Conservation (phyloP, 306 rosid species). For the Aeschynomene evenia region DNA sequence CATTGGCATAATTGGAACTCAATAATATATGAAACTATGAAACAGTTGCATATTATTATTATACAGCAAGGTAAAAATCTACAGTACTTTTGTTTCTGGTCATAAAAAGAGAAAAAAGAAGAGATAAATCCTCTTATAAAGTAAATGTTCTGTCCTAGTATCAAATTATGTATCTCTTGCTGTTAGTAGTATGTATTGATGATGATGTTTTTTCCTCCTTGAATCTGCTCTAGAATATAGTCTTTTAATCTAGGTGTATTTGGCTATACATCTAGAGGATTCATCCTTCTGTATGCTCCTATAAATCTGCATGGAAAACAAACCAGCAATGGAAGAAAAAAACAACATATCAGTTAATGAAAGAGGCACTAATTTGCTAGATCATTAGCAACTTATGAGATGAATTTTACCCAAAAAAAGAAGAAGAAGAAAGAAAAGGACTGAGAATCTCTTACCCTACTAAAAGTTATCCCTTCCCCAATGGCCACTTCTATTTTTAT, state of each 20-base stretch:
- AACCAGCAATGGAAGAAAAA: constrained; percentile 2
- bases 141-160: constrained; percentile 50
- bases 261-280: constrained; percentile 65
- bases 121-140: constrained; percentile 35
- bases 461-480: constrained; percentile 43
- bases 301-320: constrained; percentile 49
- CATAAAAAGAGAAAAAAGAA: constrained; percentile 28
- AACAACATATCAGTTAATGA: neutral
- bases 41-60: neutral
- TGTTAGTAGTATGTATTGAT: constrained; percentile 73
- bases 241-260: constrained; percentile 54
- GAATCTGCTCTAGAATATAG: constrained; percentile 55
- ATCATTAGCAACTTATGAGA: neutral
- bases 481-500: constrained; percentile 43
- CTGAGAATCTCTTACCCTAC: constrained; percentile 42
- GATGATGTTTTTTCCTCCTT: constrained; percentile 41
- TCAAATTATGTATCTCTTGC: constrained; percentile 52
- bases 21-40: neutral
- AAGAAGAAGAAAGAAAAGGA: neutral
- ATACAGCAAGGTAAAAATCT: constrained; percentile 16
- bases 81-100: constrained; percentile 35
- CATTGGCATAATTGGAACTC: neutral
- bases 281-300: constrained; percentile 56
- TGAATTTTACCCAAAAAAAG: neutral
- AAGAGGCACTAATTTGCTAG: neutral